Base-by-base conservation (phyloP, 805 yeast species). In the Sugiyamaella marilandica region DNA sequence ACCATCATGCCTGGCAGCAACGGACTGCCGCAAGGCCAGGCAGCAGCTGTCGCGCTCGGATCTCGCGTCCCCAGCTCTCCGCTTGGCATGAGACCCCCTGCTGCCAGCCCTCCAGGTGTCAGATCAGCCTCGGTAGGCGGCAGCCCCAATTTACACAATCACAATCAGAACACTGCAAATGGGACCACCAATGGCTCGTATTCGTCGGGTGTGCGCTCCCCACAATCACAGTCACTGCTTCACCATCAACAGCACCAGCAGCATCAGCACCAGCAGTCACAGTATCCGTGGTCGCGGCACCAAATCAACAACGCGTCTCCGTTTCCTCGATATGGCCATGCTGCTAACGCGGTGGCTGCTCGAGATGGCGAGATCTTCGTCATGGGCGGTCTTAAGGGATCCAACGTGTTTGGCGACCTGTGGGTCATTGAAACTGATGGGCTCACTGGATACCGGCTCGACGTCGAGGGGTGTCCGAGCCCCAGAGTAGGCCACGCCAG, bases 401-500 rank as follows among this genome's bases (percentile, higher is more conserved):
- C 88, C 52, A 84, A 92, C 16, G 97, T 92, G 5, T 88, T 86
- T 68, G 97, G 96, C 46, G 99, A 94, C 67, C 82, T 96, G 59
- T 94, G 99, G 99, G 83, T 85, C 54, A 75, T 92, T 53, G 79
- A 79, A 57, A 83, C 87, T 2, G 72, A 69, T 51, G 62, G 67
- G 34, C 62, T 68, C 44, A 64, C 71, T 64, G 59, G 77, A 49
- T 85, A 74, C 62, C 76, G 84, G 47, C 87, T 85, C 55, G 87
- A 86, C 55, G 80, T 81, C 48, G 88, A 84, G 56, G 83, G 86
- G 48, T 81, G 88, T 14, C 97, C 97, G 1, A 92, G 96, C 16
- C 97, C 98, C 33, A 82, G 99, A 62, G 97, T 92, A 5, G 98
- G 98, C 2, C 99, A 94, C 70, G 88, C 96, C 5, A 79, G 95